Conservation (phyloP, 441 rosid genomes). For the Hura crepitans region DNA sequence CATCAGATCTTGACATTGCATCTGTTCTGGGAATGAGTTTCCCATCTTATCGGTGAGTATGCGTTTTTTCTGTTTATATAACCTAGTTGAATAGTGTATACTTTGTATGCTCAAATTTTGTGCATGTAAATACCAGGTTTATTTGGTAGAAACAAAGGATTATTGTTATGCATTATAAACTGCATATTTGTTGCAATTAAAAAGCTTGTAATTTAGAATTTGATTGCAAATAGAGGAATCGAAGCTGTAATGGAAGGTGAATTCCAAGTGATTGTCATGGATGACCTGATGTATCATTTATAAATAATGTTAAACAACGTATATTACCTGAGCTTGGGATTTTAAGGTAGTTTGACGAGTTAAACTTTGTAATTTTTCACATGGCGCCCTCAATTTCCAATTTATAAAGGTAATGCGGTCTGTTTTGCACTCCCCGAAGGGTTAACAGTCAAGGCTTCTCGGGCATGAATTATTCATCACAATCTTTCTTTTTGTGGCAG, state of each 20-base stretch:
- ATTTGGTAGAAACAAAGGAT: not conserved
- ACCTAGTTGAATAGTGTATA: not conserved
- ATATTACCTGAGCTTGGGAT: too few species aligned
- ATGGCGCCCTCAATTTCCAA: too few species aligned
- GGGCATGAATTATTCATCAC: not conserved
- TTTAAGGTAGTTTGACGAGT: too few species aligned
- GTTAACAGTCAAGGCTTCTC: too few species aligned
- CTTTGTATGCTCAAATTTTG: not conserved
- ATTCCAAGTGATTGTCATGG: not conserved
- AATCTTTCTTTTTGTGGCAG: conserved; percentile 38
- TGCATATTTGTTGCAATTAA: not conserved
- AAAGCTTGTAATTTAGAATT: not conserved
- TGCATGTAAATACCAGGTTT: not conserved
- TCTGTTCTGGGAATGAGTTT: conserved; percentile 97
- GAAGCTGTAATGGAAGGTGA: not conserved
- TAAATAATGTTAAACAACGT: too few species aligned
- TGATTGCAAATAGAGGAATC: not conserved
- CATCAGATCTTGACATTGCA: conserved; percentile 92
- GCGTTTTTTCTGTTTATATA: not conserved
- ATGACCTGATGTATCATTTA: too few species aligned
- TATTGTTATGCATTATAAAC: not conserved
- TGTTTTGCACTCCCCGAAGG: too few species aligned
- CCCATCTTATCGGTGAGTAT: conserved; percentile 78
- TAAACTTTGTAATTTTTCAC: too few species aligned
- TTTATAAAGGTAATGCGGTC: too few species aligned